Percentiles rank a stretch among this genome's conserved stretches.
Evolutionary conservation across 352 stramenopile genomes (phyloP).

Genomic region (Globisporangium rhizosaccharum): DNA sequence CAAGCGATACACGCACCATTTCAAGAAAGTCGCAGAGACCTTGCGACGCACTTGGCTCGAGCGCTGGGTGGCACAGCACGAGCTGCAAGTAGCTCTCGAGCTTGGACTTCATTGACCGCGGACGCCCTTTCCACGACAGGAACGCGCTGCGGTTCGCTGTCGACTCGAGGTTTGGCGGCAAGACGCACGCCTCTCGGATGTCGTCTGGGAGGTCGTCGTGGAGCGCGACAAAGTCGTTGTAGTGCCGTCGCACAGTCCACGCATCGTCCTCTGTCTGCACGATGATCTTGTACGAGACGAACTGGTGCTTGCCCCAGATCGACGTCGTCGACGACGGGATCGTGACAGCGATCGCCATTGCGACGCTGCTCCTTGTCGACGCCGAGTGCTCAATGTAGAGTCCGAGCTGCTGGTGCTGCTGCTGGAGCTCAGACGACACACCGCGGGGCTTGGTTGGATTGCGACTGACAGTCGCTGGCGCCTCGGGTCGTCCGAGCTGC

Average conservation of each 20-base stretch:
- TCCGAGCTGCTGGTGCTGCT: not conserved
- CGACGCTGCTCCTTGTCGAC: conserved; percentile 19
- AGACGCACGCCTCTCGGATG: conserved; percentile 33
- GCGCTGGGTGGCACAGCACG: conserved; percentile 39
- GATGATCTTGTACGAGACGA: conserved; percentile 73
- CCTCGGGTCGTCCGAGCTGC: not conserved
- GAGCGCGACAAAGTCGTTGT: conserved; percentile 57
- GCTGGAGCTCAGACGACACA: not conserved
- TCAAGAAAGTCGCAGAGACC: conserved; percentile 73
- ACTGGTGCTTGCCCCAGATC: conserved; percentile 66
- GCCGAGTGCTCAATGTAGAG: conserved; percentile 6
- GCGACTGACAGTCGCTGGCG: too few relatives aligned
- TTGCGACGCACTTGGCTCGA: conserved; percentile 49
- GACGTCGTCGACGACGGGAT: conserved; percentile 65
- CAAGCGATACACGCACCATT: conserved; percentile 28
- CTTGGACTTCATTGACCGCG: conserved; percentile 56
- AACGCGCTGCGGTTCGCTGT: conserved; percentile 21
- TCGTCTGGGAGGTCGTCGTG: conserved; percentile 53
- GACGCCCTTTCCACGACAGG: conserved; percentile 54
- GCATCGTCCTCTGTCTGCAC: conserved; percentile 63
- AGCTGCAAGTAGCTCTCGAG: conserved; percentile 57
- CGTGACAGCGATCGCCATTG: conserved; percentile 34
- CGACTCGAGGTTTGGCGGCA: conserved; percentile 30
- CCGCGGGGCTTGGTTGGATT: not conserved
- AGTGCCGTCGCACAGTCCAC: conserved; percentile 61